Base-by-base conservation (phyloP, 345 rosid species). In the Mallotus nudiflorus region DNA sequence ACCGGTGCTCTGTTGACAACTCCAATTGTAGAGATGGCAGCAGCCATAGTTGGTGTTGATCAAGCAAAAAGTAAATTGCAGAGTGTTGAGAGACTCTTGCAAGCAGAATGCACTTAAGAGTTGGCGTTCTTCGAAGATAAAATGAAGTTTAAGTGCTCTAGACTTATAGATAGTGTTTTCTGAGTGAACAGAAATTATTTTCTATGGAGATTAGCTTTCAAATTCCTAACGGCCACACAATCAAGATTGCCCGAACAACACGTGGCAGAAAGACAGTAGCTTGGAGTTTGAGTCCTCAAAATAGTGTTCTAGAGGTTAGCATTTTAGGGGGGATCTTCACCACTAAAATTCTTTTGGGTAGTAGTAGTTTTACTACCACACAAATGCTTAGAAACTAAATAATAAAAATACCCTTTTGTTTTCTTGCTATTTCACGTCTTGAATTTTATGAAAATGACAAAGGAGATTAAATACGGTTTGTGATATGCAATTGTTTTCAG, bases 1-100 rank as follows among this genome's bases (percentile, higher is more conserved):
- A 91, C 97, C 86, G 86, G 94, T 35, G 89, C 82, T 64, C 88
- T 70, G 84, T 86, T 93, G 80, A 87, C 84, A 29, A 86, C 82
- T 80, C 95, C 97, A 60, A 86, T 78, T 64, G 97, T 90, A 73
- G 98, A 80, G 74, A 90, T 81, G 50, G 97, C 81, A 35, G 97
- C 78, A 64, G 97, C 96, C 98, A 94, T 94, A 18, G 42, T 24
- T 52, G 9, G 28, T n/a, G n/a, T n/a, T 22, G 10, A 22, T 22
- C 45, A 52, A 62, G 57, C n/a, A 55, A 44, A 56, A 6, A 15
- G 33, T 4, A 35, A 9, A 9, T 6, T 20, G 28, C 11, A 19
- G 37, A 9, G 25, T 9, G 24, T 37, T 18, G 19, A 10, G 65
- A 49, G 67, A 14, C 49, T 29, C 70, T 66, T 33, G 57, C 45